Evolutionary conservation across 2,329 filamentous ascomycete genomes (phyloP), one percentile per base, ranked within the genome.

Genomic region (Leptodontidium sp.): DNA sequence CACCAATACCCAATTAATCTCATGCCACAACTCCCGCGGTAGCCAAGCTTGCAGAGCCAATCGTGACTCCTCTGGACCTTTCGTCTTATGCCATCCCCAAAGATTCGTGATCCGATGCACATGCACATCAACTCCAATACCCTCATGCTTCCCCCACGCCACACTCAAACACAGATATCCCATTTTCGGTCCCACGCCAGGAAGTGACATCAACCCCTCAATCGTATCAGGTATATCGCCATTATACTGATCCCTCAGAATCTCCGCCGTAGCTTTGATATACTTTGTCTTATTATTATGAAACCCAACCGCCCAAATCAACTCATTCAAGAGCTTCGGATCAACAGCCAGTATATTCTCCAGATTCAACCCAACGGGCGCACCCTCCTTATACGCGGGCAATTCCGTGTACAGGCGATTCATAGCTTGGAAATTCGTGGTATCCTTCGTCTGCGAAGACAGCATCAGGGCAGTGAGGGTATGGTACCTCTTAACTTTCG

Each of bases 101-200:
- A 92, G 80, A 79, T 93, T 93, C 53, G 90, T 91, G 75, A 93
- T 92, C 7, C 91, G 86, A 77, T 93, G 91, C 2, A 93, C 91
- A 78, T 93, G 91, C 1, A 92, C 90, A 77, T 93, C 91, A 2
- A 93, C 91, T 0, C 78, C 78, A 61, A 80, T 80, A 3, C 78
- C 78, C 73, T 90, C 85, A 61, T 88, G 85, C 55, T 85, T 82
- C 2, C 88, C 88, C 91, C 91, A 93, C 0, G 90, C 90, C 4
- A 86, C 86, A 67, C 86, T 89, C 84, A 93, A 85, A 74, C 88
- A 90, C 2, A 93, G 82, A 77, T 91, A 91, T 38, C 88, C 90
- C 90, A 93, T 93, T 78, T 93, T 93, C 0, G 91, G 91, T 0
- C 91, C 91, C 0, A 93, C 90, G 0, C 91, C 91, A 0, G 90